phyloP scores from a whole-genome alignment of 1,139 yeast species.

The Kazachstania sp. region DNA sequence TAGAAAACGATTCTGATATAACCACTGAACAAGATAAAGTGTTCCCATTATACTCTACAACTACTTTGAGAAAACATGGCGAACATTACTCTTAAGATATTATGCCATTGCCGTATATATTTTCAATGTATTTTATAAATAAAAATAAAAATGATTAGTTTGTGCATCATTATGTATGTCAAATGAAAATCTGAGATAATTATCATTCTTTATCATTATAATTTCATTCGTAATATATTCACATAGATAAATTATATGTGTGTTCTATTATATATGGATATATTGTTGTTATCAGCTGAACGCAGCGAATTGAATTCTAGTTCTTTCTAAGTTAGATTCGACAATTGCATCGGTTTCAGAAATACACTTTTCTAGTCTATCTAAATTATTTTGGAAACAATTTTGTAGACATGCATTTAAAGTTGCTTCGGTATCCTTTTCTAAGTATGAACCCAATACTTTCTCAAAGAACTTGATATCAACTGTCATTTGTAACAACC shows the following conservation, averaged over 20 bases:
- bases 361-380: conserved; percentile 25
- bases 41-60: conserved; percentile 57
- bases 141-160: too few relatives aligned
- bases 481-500: conserved; percentile 32
- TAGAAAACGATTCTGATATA: conserved; percentile 19
- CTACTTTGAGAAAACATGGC: conserved; percentile 70
- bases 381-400: conserved; percentile 29
- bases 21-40: conserved; percentile 36
- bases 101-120: not conserved
- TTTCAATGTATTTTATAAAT: not conserved
- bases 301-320: conserved; percentile 30
- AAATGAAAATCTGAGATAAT: too few relatives aligned
- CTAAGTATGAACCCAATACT: conserved; percentile 24
- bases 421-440: conserved; percentile 27
- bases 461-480: conserved; percentile 35
- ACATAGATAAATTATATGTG: too few relatives aligned
- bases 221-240: too few relatives aligned
- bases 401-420: conserved; percentile 28
- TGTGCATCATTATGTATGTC: too few relatives aligned
- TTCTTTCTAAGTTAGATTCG: conserved; percentile 24
- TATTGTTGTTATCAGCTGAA: conserved; percentile 13
- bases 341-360: conserved; percentile 29
- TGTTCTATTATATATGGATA: not conserved
- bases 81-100: conserved; percentile 44
- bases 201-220: too few relatives aligned